Conservation (phyloP, 257 asterid genomes). For the Lantana camara region DNA sequence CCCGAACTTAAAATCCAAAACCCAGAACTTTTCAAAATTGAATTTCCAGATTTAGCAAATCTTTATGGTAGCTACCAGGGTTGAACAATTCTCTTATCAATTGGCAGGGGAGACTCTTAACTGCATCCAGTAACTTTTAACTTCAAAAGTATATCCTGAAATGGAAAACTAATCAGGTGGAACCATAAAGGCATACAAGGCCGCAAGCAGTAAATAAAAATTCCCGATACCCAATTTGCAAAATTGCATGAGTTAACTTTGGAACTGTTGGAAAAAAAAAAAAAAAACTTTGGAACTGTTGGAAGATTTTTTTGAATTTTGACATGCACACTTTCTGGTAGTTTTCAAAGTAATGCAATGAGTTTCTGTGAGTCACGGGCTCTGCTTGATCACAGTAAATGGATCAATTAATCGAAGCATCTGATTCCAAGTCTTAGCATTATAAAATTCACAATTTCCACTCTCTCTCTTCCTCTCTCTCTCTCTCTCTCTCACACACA, state of each 20-base stretch:
- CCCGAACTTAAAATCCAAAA: conserved; percentile 1
- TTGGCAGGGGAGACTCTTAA: neutral
- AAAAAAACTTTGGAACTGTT: neutral
- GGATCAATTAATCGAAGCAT: conserved; percentile 31
- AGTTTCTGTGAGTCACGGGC: conserved; percentile 42
- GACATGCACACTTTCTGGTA: conserved; percentile 16
- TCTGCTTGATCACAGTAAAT: conserved; percentile 42
- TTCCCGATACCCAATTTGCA: neutral
- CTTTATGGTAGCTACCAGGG: conserved; percentile 17
- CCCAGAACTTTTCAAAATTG: conserved; percentile 1
- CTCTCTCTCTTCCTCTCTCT: neutral
- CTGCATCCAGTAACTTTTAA: conserved; percentile 22
- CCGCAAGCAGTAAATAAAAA: conserved; percentile 11
- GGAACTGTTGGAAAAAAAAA: neutral
- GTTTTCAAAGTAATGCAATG: conserved; percentile 43
- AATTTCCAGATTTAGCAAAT: conserved; percentile 27
- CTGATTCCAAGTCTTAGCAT: conserved; percentile 10
- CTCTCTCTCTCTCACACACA: conserved; percentile 2
- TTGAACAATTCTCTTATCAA: neutral
- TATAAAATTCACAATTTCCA: conserved; percentile 13
- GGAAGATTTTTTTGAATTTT: conserved; percentile 14
- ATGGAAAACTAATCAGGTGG: conserved; percentile 6
- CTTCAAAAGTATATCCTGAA: conserved; percentile 32
- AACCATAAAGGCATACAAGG: conserved; percentile 21
- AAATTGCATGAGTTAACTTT: conserved; percentile 4